Conservation (phyloP, 176 grass and related monocot species). For the Oryza punctata region DNA sequence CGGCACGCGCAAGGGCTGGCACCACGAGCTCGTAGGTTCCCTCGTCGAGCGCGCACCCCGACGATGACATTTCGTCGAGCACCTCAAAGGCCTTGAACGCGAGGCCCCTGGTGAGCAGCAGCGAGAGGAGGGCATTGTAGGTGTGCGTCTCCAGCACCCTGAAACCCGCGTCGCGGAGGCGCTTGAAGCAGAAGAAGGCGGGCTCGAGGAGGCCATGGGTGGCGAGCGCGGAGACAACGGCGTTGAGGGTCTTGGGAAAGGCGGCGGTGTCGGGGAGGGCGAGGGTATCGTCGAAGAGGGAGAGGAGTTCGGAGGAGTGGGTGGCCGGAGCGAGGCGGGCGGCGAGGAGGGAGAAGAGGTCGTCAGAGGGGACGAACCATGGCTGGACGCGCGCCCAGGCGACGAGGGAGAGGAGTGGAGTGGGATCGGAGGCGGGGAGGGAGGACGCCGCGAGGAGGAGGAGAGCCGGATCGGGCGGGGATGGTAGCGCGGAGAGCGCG, state of each 20-base stretch:
- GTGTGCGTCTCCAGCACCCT: conserved; percentile 51
- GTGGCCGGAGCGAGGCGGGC: conserved; percentile 47
- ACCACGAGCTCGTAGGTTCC: conserved; percentile 84
- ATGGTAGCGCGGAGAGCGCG: conserved; percentile 77
- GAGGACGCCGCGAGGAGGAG: conserved; percentile 64
- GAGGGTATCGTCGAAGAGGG: conserved; percentile 66
- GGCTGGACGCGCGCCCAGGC: conserved; percentile 70
- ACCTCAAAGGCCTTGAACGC: conserved; percentile 92
- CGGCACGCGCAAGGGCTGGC: conserved; percentile 69
- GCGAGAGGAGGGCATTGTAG: conserved; percentile 82
- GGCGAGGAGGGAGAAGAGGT: conserved; percentile 49
- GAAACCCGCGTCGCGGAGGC: conserved; percentile 65
- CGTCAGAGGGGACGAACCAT: conserved; percentile 70
- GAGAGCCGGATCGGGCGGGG: conserved; percentile 58
- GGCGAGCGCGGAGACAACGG: conserved; percentile 56
- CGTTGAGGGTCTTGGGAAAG: conserved; percentile 69
- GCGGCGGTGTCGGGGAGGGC: conserved; percentile 56
- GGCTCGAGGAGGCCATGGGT: conserved; percentile 63
- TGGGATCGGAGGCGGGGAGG: conserved; percentile 78
- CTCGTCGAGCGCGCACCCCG: conserved; percentile 49
- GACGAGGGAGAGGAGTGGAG: conserved; percentile 77
- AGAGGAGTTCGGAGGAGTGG: conserved; percentile 52
- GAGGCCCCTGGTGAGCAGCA: conserved; percentile 78
- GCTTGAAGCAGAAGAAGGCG: conserved; percentile 87
- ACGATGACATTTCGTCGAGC: conserved; percentile 68